Evolutionary conservation across 2,329 filamentous ascomycete genomes (phyloP), one percentile per base, ranked within the genome.

Genomic region (Pseudogymnoascus sp.): DNA sequence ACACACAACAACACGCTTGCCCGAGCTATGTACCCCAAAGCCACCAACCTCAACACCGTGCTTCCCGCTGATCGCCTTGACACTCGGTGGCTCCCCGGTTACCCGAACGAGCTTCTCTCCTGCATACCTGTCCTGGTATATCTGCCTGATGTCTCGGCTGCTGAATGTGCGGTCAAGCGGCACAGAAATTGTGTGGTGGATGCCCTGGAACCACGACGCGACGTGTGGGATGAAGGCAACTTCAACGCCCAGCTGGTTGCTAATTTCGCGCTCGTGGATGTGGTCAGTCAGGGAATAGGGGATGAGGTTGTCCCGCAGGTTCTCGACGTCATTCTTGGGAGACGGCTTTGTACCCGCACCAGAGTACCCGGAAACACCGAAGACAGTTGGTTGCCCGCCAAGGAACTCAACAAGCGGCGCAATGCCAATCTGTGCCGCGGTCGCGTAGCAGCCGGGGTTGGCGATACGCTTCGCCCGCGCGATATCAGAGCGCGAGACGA

Each of bases 141-240:
- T 81, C 72, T 96, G 91, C 66, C 95, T 87, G 69, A 99, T 91
- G 74, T 98, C 93, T 61, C 95, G 89, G 43, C 90, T 93, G 2
- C 87, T 90, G 90, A 98, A 96, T 65, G 85, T 83, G 76, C 93
- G 84, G 72, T 89, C 89, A 7, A 99, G 82, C 11, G 93, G 93
- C 60, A 98, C 90, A 72, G 87, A 92, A 76, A 98, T 93, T 40
- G 92, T 93, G 77, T 93, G 90, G 73, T 91, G 87, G 70, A 98
- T 98, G 67, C 93, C 93, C 73, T 96, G 89, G 84, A 98, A 98
- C 93, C 92, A 98, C 12, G 89, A 86, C n/a, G 92, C 91, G 24
- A 96, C 93, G 75, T 98, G 95, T 6, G 95, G 95, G 64, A 95
- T 89, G 74, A 99, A 99, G 5, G 88, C 89, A 10, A 96, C 87